Percentiles rank a stretch among this genome's conserved stretches.
Conservation (phyloP, 345 rosid genomes). For the Linum trigynum region DNA sequence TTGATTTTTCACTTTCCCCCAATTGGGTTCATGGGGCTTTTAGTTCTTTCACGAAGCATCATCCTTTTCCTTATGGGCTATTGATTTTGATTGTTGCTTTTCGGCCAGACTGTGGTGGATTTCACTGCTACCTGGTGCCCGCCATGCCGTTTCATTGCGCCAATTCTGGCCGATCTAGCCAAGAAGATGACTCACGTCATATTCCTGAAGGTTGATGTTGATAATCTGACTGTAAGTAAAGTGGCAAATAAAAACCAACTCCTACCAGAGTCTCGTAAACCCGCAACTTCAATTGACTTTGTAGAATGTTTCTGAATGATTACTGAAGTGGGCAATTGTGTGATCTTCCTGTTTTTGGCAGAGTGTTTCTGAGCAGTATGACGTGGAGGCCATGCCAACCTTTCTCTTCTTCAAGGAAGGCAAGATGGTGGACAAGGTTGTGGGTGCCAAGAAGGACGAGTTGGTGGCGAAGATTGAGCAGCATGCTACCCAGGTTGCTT, state of each 20-base stretch:
- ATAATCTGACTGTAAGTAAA: slow-evolving; percentile 23
- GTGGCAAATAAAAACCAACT: background rate
- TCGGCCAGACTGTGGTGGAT: slow-evolving; percentile 22
- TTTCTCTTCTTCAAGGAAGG: slow-evolving; percentile 18
- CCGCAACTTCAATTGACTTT: background rate
- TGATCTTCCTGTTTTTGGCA: background rate
- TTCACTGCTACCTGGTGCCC: slow-evolving; percentile 30
- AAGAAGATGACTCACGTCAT: slow-evolving; percentile 21
- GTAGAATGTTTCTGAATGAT: background rate
- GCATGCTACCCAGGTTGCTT: background rate
- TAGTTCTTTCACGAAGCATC: background rate
- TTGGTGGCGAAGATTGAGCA: background rate
- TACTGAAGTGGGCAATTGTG: background rate
- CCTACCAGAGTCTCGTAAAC: too few relatives aligned
- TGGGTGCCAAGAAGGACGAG: slow-evolving; percentile 16
- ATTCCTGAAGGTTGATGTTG: slow-evolving; percentile 31
- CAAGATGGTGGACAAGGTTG: slow-evolving; percentile 11
- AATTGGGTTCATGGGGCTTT: background rate
- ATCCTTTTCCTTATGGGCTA: too few relatives aligned
- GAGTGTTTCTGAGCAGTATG: slow-evolving; percentile 17
- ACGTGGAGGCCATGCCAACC: slow-evolving; percentile 17
- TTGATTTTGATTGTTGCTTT: background rate
- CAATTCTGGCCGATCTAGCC: slow-evolving; percentile 19
- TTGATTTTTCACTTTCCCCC: too few relatives aligned
- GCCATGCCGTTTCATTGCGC: slow-evolving; percentile 22